Conservation (phyloP, 768 basidiomycete species). For the Punctularia strigosozonata region DNA sequence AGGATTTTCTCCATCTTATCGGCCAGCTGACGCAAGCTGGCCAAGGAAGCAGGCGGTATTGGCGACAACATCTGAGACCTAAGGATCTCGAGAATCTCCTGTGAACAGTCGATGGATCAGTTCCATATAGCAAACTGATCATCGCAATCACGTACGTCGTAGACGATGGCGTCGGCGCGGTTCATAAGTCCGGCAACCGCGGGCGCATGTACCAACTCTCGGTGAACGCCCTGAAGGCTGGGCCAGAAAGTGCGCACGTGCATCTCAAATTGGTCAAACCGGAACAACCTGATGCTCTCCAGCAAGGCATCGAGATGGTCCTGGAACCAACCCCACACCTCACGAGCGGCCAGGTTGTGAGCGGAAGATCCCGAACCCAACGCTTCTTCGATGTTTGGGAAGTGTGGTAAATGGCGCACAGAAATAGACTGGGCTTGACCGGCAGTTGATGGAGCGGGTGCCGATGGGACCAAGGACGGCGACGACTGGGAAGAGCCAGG, state of each 20-base stretch:
- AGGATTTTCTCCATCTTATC: slow-evolving; percentile 90
- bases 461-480: slow-evolving; percentile 30
- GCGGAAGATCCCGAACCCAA: slow-evolving; percentile 62
- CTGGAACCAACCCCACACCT: slow-evolving; percentile 89
- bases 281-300: slow-evolving; percentile 63
- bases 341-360: slow-evolving; percentile 68
- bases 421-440: slow-evolving; percentile 41
- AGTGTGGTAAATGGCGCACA: slow-evolving; percentile 67
- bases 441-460: slow-evolving; percentile 28
- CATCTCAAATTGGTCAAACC: slow-evolving; percentile 87
- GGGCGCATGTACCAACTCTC: slow-evolving; percentile 84
- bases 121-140: slow-evolving; percentile 6
- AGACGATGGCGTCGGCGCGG: slow-evolving; percentile 81
- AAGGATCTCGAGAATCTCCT: slow-evolving; percentile 84
- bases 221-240: slow-evolving; percentile 55
- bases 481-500: slow-evolving; percentile 48
- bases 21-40: slow-evolving; percentile 68
- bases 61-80: slow-evolving; percentile 77
- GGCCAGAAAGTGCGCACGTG: slow-evolving; percentile 82
- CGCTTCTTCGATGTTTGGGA: slow-evolving; percentile 81
- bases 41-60: slow-evolving; percentile 53
- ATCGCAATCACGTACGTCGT: slow-evolving; percentile 57
- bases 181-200: slow-evolving; percentile 83
- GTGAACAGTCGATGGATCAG: slow-evolving; percentile 12
- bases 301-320: slow-evolving; percentile 79